Evolutionary conservation across 345 rosid genomes (phyloP).

Genomic region (Erucastrum elatum): DNA sequence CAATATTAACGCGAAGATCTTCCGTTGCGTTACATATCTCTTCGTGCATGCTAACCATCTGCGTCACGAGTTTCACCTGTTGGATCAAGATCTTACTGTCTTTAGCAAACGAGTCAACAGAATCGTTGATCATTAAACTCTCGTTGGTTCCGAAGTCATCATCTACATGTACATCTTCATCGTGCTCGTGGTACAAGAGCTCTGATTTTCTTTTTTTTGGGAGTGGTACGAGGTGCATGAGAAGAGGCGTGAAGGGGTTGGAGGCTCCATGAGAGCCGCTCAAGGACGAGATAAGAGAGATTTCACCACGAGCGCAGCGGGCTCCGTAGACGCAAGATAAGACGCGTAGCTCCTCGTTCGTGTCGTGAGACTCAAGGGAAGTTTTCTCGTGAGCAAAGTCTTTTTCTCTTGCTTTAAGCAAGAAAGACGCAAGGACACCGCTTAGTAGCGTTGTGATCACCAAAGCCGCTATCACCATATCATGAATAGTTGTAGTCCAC

Average conservation of each 20-base stretch:
- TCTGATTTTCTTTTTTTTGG: slow-evolving; percentile 54
- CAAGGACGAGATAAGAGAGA: slow-evolving; percentile 55
- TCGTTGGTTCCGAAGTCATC: slow-evolving; percentile 87
- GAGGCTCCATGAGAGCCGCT: slow-evolving; percentile 43
- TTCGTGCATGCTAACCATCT: slow-evolving; percentile 54
- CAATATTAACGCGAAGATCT: slow-evolving; percentile 66
- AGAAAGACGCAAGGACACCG: slow-evolving; percentile 54
- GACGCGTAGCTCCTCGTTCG: slow-evolving; percentile 63
- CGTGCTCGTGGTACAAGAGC: slow-evolving; percentile 68
- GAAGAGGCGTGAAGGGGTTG: slow-evolving; percentile 52
- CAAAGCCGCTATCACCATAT: slow-evolving; percentile 51
- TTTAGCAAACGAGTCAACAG: slow-evolving; percentile 57
- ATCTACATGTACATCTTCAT: slow-evolving; percentile 67
- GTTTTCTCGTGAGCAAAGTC: slow-evolving; percentile 48
- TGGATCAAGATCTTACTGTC: slow-evolving; percentile 57
- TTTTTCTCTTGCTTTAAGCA: slow-evolving; percentile 48
- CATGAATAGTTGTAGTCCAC: slow-evolving; percentile 50
- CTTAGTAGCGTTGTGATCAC: slow-evolving; percentile 63
- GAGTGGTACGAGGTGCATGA: slow-evolving; percentile 81
- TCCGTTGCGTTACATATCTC: slow-evolving; percentile 72
- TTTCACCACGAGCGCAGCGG: slow-evolving; percentile 62
- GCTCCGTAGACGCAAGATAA: slow-evolving; percentile 65
- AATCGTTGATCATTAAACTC: slow-evolving; percentile 66
- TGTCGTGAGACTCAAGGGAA: slow-evolving; percentile 50
- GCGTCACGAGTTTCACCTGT: slow-evolving; percentile 65